Evolutionary conservation across 1,139 yeast genomes (phyloP), one percentile per base, ranked within the genome.

Genomic region (Candida buenavistaensis): DNA sequence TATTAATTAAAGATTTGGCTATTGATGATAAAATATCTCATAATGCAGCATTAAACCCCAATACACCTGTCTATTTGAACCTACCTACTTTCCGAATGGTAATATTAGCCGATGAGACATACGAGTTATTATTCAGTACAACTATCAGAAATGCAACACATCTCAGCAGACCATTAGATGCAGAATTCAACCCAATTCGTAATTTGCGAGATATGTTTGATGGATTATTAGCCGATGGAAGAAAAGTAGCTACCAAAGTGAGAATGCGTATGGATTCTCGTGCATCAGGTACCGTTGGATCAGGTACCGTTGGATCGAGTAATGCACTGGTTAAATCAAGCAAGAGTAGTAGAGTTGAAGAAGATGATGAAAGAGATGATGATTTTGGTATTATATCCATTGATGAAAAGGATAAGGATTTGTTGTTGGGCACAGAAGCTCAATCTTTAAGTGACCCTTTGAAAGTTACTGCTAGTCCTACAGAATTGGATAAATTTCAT

Each of bases 71-170:
- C 13, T 78, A 68, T 37, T 73, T 92, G 38, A 86, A 86, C 36
- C 65, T 90, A 19, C 90, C 97, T 0, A 89, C 96, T 0, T 92
- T 92, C 64, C 71, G 98, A 46, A 92, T 92, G 98, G 95, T 92
- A 13, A 68, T 92, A 3, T 68, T 92, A 11, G 97, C 97, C 0
- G 96, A 90, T 56, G 97, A 89, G 52, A 86, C 97, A 0, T 82
- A 89, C 47, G 97, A 92, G 55, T 65, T 84, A 26, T 78, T 90
- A 45, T 92, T 92, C 58, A 72, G 87, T 23, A 64, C 69, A 17
- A 84, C 90, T 1, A 68, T 83, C 30, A 73, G 82, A 35, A 58
- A 68, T 6, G 77, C 95, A 0, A 73, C 89, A 33, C 88, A 84
- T 49, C 68, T 89, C 26, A 77, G 80, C 26, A 77, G 78, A 45